Conservation (phyloP, 306 rosid genomes). For the Argentina anserina region DNA sequence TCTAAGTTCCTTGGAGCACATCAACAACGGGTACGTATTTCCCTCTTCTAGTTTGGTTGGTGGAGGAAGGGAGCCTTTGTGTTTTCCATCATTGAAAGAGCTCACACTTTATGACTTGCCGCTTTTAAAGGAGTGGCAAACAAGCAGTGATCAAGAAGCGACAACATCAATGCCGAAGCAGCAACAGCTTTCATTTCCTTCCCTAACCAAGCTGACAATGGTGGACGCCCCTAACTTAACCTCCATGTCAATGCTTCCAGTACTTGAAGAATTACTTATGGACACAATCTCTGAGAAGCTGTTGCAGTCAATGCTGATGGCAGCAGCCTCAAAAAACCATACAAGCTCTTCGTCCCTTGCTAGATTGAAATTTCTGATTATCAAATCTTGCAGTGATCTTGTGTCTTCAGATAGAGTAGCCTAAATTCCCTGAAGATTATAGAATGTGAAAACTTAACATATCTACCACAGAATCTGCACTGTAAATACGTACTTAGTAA, state of each 20-base stretch:
- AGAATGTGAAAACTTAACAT: neutral
- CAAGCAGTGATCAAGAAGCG: neutral
- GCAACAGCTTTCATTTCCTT: neutral
- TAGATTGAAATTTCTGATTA: neutral
- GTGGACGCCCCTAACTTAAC: neutral
- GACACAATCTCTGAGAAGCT: neutral
- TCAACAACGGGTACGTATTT: neutral
- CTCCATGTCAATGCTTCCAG: neutral
- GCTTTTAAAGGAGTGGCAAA: neutral
- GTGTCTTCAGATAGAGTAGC: neutral
- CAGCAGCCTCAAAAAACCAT: neutral
- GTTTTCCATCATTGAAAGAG: conserved; percentile 2
- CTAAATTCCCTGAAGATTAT: neutral
- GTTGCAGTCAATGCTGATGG: neutral
- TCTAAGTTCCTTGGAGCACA: neutral
- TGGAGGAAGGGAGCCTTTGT: neutral
- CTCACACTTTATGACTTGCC: conserved; percentile 2
- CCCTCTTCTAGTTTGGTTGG: neutral
- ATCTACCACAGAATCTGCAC: neutral
- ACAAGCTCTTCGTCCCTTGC: neutral
- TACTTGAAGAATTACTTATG: neutral
- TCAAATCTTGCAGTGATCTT: neutral
- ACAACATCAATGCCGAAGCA: neutral
- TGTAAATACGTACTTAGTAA: neutral
- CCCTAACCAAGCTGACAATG: neutral